Percentiles rank a stretch among this genome's conserved stretches.
These are phyloP conservation scores for Rhizopus delemar DNA, from an alignment of 371 early-diverging fungal species.

Conservation along the genomic window DNA sequence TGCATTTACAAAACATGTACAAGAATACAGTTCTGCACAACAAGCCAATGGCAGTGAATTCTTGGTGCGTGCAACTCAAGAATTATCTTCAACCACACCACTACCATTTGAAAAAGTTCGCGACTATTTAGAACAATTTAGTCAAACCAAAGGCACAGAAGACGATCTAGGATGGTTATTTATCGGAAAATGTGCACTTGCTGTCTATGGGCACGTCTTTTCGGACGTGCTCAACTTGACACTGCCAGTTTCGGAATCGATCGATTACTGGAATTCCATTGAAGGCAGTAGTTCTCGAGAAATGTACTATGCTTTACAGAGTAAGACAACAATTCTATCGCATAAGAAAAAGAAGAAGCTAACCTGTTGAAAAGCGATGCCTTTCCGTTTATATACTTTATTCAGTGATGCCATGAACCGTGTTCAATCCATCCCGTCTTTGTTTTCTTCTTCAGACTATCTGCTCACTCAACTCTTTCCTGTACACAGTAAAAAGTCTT, in stretches of 20 bases:
- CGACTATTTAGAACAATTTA: slow-evolving; percentile 21
- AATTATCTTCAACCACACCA: slow-evolving; percentile 23
- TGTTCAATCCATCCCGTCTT: slow-evolving; percentile 20
- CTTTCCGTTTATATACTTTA: slow-evolving; percentile 40
- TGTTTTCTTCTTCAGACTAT: slow-evolving; percentile 28
- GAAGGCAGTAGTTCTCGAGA: slow-evolving; percentile 52
- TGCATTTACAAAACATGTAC: slow-evolving; percentile 14
- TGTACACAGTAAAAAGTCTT: slow-evolving; percentile 11
- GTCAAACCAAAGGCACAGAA: neutral
- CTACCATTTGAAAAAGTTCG: slow-evolving; percentile 20
- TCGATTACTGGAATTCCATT: slow-evolving; percentile 70
- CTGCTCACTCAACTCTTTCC: slow-evolving; percentile 41
- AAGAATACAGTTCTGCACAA: neutral
- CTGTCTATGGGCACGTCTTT: slow-evolving; percentile 66
- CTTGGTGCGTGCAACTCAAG: slow-evolving; percentile 31
- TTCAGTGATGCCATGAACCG: slow-evolving; percentile 10
- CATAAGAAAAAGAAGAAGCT: neutral
- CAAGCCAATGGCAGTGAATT: slow-evolving; percentile 26
- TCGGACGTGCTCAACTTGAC: slow-evolving; percentile 62
- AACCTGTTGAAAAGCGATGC: slow-evolving; percentile 40
- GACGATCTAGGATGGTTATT: slow-evolving; percentile 55
- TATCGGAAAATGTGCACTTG: slow-evolving; percentile 56
- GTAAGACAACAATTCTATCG: slow-evolving; percentile 26
- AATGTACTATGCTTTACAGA: slow-evolving; percentile 61
- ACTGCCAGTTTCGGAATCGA: slow-evolving; percentile 64